Evolutionary conservation across 495 filamentous ascomycete genomes (phyloP).

Genomic region (Lichina pygmaea): DNA sequence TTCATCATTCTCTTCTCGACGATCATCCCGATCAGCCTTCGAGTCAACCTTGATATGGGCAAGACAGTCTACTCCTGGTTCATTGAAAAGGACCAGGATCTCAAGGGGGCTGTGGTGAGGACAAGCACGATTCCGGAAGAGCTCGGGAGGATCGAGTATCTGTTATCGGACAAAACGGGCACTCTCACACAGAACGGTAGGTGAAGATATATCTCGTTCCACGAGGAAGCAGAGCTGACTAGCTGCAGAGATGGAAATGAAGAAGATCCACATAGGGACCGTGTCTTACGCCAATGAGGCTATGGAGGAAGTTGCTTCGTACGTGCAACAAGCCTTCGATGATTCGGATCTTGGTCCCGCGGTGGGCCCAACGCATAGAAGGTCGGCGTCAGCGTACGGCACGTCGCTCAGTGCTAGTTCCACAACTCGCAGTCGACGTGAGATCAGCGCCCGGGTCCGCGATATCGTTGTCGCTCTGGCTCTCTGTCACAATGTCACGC

Average conservation of each 20-base stretch:
- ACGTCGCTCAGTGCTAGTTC: constrained; percentile 19
- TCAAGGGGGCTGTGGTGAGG: constrained; percentile 73
- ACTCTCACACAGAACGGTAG: constrained; percentile 78
- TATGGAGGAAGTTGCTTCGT: constrained; percentile 85
- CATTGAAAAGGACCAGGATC: constrained; percentile 74
- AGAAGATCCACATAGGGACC: constrained; percentile 93
- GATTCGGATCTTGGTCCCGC: constrained; percentile 17
- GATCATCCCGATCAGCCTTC: constrained; percentile 88
- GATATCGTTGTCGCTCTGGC: constrained; percentile 79
- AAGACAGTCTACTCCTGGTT: constrained; percentile 91
- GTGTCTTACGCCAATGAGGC: constrained; percentile 95
- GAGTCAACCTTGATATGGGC: constrained; percentile 91
- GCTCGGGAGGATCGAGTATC: constrained; percentile 81
- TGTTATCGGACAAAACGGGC: constrained; percentile 92
- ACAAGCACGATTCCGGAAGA: constrained; percentile 97
- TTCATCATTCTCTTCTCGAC: constrained; percentile 97
- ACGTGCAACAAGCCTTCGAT: constrained; percentile 54
- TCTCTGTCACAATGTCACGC: constrained; percentile 93
- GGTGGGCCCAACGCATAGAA: constrained; percentile 26
- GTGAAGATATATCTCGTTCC: constrained; percentile 3
- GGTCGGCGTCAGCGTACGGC: constrained; percentile 28
- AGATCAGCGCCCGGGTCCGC: constrained; percentile 77
- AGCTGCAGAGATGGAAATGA: constrained; percentile 70
- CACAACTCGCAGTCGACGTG: constrained; percentile 57
- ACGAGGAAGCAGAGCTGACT: constrained; percentile 2